Conservation (phyloP, 148 eudicot species). For the Camellia japonica region DNA sequence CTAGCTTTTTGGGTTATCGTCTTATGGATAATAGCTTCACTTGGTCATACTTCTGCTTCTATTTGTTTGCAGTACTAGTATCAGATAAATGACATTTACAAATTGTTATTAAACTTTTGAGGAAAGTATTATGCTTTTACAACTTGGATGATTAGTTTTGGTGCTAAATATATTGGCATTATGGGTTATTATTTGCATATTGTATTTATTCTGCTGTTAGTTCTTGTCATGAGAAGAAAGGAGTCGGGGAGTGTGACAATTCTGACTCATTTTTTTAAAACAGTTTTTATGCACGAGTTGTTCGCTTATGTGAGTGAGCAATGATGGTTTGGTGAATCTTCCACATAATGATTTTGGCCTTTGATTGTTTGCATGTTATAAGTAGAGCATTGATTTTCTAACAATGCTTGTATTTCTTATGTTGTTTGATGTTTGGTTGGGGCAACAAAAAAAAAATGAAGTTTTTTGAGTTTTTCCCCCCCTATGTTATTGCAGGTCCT, state of each 20-base stretch:
- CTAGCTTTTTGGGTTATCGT: not conserved
- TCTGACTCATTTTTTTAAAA: not conserved
- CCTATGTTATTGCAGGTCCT: not conserved
- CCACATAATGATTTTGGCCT: not conserved
- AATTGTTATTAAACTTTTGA: not conserved
- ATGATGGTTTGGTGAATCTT: not conserved
- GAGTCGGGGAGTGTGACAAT: not conserved
- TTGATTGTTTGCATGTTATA: not conserved
- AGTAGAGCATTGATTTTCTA: not conserved
- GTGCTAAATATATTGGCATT: not conserved
- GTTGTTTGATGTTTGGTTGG: too few relatives aligned
- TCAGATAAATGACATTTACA: not conserved
- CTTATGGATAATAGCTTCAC: not conserved
- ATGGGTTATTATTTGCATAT: not conserved
- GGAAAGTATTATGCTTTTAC: not conserved
- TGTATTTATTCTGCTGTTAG: not conserved
- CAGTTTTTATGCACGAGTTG: not conserved
- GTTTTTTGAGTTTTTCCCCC: not conserved
- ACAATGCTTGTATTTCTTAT: too few relatives aligned
- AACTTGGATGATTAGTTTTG: not conserved
- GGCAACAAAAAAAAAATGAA: too few relatives aligned
- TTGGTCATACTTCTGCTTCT: not conserved
- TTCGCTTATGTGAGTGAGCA: not conserved
- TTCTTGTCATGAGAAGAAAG: not conserved
- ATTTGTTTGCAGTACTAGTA: not conserved